phyloP scores from a whole-genome alignment of 164 flowering plant genomes.

The Aristolochia californica region DNA sequence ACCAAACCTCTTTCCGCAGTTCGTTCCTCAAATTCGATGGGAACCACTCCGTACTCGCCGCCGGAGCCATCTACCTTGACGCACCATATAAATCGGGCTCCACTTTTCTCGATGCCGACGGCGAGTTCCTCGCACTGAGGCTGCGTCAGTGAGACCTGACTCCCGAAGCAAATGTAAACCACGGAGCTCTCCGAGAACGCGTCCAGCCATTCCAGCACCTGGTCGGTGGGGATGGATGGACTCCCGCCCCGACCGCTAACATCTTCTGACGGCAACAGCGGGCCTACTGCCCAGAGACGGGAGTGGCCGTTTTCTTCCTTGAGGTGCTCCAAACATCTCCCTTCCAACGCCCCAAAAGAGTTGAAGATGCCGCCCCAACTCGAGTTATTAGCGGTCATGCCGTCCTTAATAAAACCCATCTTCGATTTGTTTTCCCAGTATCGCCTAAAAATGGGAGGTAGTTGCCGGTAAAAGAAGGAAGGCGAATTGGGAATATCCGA shows the following conservation, averaged over 20 bases:
- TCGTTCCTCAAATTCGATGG: conserved; percentile 27
- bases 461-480: conserved; percentile 4
- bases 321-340: conserved; percentile 13
- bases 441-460: conserved; percentile 6
- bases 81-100: conserved; percentile 26
- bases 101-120: conserved; percentile 24
- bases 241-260: conserved; percentile 13
- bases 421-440: conserved; percentile 10
- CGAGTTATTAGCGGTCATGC: conserved; percentile 6
- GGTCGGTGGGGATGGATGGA: conserved; percentile 4
- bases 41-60: conserved; percentile 12
- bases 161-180: conserved; percentile 40
- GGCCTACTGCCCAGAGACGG: conserved; percentile 38
- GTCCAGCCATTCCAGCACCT: conserved; percentile 31
- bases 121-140: conserved; percentile 26
- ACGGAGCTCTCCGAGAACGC: conserved; percentile 13
- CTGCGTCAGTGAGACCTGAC: conserved; percentile 17
- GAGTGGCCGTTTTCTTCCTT: conserved; percentile 7
- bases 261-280: conserved; percentile 12
- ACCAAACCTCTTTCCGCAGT: conserved; percentile 23
- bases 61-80: conserved; percentile 10
- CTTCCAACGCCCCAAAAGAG: conserved; percentile 19
- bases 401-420: conserved; percentile 3
- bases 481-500: conserved; percentile 19
- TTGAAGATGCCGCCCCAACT: conserved; percentile 31